Evolutionary conservation across 345 rosid genomes (phyloP).

Genomic region (Eucalyptus sp.): DNA sequence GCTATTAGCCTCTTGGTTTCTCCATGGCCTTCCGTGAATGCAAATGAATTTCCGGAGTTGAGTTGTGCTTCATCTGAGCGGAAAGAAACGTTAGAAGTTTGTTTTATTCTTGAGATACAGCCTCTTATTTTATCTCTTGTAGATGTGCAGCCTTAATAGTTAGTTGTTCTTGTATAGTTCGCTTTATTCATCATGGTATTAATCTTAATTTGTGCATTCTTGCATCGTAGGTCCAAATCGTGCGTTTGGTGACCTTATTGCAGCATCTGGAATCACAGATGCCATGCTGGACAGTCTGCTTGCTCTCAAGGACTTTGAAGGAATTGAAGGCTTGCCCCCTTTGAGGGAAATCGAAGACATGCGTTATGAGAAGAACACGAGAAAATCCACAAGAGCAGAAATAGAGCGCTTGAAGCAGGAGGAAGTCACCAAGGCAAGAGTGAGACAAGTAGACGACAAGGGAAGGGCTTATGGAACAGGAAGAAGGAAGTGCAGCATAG

Average conservation of each 20-base stretch:
- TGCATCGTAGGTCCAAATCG: slow-evolving; percentile 61
- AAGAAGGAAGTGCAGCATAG: slow-evolving; percentile 86
- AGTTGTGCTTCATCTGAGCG: background rate
- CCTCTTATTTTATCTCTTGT: background rate
- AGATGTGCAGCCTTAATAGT: background rate
- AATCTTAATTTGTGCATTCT: background rate
- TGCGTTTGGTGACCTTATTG: slow-evolving; percentile 90
- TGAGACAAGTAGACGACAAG: slow-evolving; percentile 72
- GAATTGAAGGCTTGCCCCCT: slow-evolving; percentile 79
- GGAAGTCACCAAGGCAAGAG: slow-evolving; percentile 75
- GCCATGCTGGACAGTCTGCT: slow-evolving; percentile 88
- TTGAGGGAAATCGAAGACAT: slow-evolving; percentile 69
- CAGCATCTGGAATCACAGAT: slow-evolving; percentile 88
- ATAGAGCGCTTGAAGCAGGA: slow-evolving; percentile 86
- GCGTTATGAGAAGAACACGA: slow-evolving; percentile 57
- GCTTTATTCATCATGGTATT: background rate
- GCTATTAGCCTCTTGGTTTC: background rate
- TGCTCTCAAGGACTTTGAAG: slow-evolving; percentile 79
- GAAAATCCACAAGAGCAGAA: slow-evolving; percentile 63
- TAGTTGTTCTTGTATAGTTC: background rate
- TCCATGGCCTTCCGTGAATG: background rate
- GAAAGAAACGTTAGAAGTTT: background rate
- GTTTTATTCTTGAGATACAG: background rate
- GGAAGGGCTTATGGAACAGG: slow-evolving; percentile 98
- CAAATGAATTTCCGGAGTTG: background rate